Base-by-base conservation (phyloP, 768 basidiomycete genomes). In the Leccinum subtestaceum region DNA sequence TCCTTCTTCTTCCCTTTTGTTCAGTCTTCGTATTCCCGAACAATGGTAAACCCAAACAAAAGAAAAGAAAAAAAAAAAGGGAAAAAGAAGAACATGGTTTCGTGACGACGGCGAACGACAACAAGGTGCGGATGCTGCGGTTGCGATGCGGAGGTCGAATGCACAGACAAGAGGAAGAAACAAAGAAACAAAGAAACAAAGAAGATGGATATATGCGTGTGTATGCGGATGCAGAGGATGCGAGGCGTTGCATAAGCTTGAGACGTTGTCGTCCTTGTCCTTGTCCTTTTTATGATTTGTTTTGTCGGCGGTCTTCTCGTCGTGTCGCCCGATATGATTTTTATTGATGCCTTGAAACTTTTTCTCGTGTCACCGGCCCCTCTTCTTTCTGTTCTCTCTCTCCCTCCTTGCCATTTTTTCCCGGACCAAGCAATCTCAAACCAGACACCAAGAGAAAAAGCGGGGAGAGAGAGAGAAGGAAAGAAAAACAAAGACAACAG, bases 331-430 rank as follows among this genome's bases (percentile, higher is more conserved):
- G 21, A 25, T 32, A n/a, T 46, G 21, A 43, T 49, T 55, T 34
- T 48, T 54, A 45, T 49, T 27, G 11, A 53, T 54, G 48, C 54
- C 43, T 40, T 25, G 59, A 65, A 65, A 61, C 52, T 45, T 32
- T 46, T 36, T 25, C 4, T 43, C 36, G 52, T 54, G 32, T 40
- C 50, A 19, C 40, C 25, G 25, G 17, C 19, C 43, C 47, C 38
- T 17, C 9, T n/a, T 43, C 17, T 19, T 43, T 36, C 0, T 43
- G 17, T 43, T 10, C 11, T 19, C 40, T 43, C 40, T 63, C 60
- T 11, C 65, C 57, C 65, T 66, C 64, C 65, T 66, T 66, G 61
- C 65, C 47, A 12, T 13, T 47, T 40, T 50, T 15, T 55, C 64
- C 48, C 8, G 59, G 58, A 63, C 57, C 53, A 58, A 65, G 60